These are phyloP conservation scores for Colletotrichum karsti DNA, from an alignment of 2,329 filamentous ascomycete genomes.

Conservation along the genomic window DNA sequence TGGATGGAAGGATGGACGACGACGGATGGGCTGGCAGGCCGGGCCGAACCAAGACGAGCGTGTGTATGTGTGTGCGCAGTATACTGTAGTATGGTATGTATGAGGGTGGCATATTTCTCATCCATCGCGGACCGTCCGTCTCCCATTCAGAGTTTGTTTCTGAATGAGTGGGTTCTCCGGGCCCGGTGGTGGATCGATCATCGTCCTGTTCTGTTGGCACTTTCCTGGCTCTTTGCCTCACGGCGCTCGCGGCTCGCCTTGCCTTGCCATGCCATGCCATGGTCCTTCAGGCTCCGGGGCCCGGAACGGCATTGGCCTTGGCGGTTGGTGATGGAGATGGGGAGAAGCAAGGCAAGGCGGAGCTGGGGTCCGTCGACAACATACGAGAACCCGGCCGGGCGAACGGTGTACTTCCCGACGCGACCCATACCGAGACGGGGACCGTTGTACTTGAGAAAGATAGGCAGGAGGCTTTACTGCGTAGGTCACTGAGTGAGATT, in stretches of 20 bases:
- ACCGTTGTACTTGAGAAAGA: neutral
- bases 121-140: slow-evolving; percentile 6
- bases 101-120: neutral
- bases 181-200: slow-evolving; percentile 8
- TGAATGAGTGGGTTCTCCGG: slow-evolving; percentile 23
- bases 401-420: slow-evolving; percentile 15
- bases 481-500: neutral
- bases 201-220: neutral
- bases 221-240: neutral
- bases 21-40: neutral
- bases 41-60: slow-evolving; percentile 1
- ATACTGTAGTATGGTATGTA: neutral
- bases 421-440: neutral
- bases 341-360: neutral
- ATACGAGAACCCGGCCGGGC: slow-evolving; percentile 1
- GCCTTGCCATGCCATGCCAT: neutral
- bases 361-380: slow-evolving; percentile 2
- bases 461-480: too few species aligned
- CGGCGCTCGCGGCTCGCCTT: neutral
- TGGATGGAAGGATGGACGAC: neutral
- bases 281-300: neutral
- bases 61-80: neutral
- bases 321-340: neutral
- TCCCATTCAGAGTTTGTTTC: slow-evolving; percentile 24
- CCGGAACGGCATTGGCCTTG: slow-evolving; percentile 8